Evolutionary conservation across 2,329 filamentous ascomycete species (phyloP), one percentile per base, ranked within the genome.

Genomic region (Leptographium procerum): DNA sequence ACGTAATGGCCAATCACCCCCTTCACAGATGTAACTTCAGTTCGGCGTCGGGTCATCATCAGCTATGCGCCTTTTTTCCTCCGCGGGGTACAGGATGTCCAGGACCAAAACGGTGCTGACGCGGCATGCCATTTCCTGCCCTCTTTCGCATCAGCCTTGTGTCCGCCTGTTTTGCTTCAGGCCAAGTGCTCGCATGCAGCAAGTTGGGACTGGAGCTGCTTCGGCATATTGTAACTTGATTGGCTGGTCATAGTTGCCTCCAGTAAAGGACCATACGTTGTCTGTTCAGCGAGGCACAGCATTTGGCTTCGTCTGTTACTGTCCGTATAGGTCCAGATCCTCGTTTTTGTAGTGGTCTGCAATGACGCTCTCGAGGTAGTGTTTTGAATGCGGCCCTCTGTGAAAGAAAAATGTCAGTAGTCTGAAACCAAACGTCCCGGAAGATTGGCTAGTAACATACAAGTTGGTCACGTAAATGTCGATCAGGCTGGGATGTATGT

Each of bases 401-500:
- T 36, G 29, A 51, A 47, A 34, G 55, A 33, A 19, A 24, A 24
- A 16, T 22, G 43, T 24, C 6, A 36, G 34, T 24, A 52, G 34
- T 24, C 16, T 29, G 8, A 19, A 78, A 83, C 77, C 75, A 87
- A 8, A 16, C 7, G 6, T 24, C 24, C n/a, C 14, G 2, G 14
- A 19, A 31, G 28, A 26, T 16, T n/a, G 40, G 40, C 19, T 40
- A 40, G 36, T 22, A 34, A 19, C 55, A 16, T 19, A 62, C 82
- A 91, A 71, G 65, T 96, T 95, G 22, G 90, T 95, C 64, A 95
- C 89, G 69, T 94, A 94, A 34, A 88, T 80, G 70, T 90, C 86
- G 43, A 94, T 81, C 60, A 87, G 72, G 64, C 89, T 87, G 0
- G 87, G 82, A 10, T 87, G 84, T 19, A 96, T 84, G 68, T 91